Evolutionary conservation across 345 rosid genomes (phyloP).

Genomic region (Balakata baccata): DNA sequence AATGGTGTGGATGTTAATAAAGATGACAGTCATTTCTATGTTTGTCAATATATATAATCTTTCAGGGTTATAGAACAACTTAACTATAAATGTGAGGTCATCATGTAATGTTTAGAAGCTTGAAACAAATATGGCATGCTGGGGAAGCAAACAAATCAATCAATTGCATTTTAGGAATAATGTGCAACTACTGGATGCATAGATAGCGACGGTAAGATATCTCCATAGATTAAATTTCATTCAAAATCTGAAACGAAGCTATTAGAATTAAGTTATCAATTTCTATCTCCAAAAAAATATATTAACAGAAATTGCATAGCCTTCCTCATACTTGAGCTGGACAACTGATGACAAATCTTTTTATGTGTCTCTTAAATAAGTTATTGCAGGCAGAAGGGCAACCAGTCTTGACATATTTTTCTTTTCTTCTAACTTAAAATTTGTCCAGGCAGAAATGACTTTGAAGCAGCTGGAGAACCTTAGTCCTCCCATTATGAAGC

Average conservation of each 20-base stretch:
- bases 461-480: conserved; percentile 82
- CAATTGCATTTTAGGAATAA: neutral
- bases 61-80: neutral
- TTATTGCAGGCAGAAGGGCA: neutral
- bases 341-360: neutral
- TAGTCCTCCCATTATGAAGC: conserved; percentile 94
- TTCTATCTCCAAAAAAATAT: neutral
- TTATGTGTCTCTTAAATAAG: neutral
- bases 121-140: neutral
- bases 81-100: neutral
- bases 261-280: neutral
- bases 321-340: neutral
- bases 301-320: neutral
- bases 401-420: neutral
- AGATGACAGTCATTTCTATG: neutral
- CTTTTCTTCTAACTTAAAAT: conserved; percentile 8
- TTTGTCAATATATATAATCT: neutral
- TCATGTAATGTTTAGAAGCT: neutral
- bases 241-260: neutral
- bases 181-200: neutral
- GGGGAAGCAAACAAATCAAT: neutral
- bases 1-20: neutral
- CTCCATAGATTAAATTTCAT: neutral
- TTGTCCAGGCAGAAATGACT: conserved; percentile 89
- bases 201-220: neutral